phyloP scores from a whole-genome alignment of 2,329 filamentous ascomycete species.

The Hypoxylon rubiginosum region DNA sequence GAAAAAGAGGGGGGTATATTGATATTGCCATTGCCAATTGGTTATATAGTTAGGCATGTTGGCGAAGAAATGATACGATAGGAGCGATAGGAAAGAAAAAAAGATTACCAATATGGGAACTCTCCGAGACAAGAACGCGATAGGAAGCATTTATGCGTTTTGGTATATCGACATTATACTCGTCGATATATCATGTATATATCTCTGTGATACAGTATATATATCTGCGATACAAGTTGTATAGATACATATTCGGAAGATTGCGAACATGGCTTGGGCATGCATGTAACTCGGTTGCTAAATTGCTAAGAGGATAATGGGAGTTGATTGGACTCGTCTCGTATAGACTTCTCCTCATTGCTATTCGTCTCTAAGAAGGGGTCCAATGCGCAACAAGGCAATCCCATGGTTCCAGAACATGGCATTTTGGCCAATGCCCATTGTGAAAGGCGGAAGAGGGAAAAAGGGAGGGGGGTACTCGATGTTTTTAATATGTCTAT shows the following conservation, averaged over 20 bases:
- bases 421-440: constrained; percentile 48
- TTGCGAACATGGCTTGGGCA: constrained; percentile 25
- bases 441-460: constrained; percentile 19
- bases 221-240: constrained; percentile 12
- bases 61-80: neutral
- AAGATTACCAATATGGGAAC: constrained; percentile 29
- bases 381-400: constrained; percentile 41
- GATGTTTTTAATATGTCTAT: constrained; percentile 19
- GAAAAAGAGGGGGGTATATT: neutral
- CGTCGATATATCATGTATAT: constrained; percentile 3
- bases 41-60: neutral
- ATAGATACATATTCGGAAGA: constrained; percentile 39
- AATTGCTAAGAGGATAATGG: neutral
- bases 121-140: constrained; percentile 38
- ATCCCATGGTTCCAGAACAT: constrained; percentile 46
- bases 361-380: constrained; percentile 1
- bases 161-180: neutral
- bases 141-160: constrained; percentile 7
- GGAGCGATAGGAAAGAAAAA: constrained; percentile 19
- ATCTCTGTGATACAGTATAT: constrained; percentile 1
- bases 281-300: neutral
- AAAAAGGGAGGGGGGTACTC: neutral
- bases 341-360: constrained; percentile 3
- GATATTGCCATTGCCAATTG: constrained; percentile 2
- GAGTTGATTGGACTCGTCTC: constrained; percentile 4